phyloP scores from a whole-genome alignment of 371 early-diverging fungal genomes.

The Lichtheimia ornata region DNA sequence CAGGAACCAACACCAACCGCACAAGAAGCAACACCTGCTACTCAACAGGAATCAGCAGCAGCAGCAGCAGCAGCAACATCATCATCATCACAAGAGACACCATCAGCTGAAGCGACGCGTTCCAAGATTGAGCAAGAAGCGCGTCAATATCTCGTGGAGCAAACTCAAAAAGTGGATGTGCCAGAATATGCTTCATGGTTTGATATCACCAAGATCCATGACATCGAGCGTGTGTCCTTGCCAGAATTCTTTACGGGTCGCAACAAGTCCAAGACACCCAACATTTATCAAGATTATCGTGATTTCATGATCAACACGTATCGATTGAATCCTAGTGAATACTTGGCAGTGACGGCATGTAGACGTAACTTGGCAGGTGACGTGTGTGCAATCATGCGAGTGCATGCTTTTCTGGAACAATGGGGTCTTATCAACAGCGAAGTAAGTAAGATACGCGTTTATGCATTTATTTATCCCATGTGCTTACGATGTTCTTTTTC shows the following conservation, averaged over 20 bases:
- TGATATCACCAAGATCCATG: constrained; percentile 77
- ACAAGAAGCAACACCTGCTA: not conserved
- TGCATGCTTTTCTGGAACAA: constrained; percentile 98
- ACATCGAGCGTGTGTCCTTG: constrained; percentile 88
- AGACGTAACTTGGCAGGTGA: constrained; percentile 95
- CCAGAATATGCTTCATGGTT: constrained; percentile 97
- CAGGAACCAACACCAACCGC: not conserved
- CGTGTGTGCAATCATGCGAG: constrained; percentile 96
- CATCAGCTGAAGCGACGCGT: constrained; percentile 14
- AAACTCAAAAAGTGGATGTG: constrained; percentile 74
- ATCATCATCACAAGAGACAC: not conserved
- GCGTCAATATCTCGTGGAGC: constrained; percentile 68
- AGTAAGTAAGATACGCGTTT: constrained; percentile 44
- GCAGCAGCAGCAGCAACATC: no score
- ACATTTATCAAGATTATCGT: constrained; percentile 93
- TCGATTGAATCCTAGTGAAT: constrained; percentile 92
- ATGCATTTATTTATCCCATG: no score
- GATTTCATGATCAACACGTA: constrained; percentile 98
- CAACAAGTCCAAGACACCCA: constrained; percentile 90
- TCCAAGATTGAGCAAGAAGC: constrained; percentile 67
- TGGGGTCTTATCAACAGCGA: constrained; percentile 99
- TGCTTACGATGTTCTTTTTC: not conserved
- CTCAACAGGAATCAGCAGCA: no score
- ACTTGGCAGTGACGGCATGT: constrained; percentile 96
- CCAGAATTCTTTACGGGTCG: constrained; percentile 95